phyloP scores from a whole-genome alignment of 345 rosid species.

The Mallotus nudiflorus region DNA sequence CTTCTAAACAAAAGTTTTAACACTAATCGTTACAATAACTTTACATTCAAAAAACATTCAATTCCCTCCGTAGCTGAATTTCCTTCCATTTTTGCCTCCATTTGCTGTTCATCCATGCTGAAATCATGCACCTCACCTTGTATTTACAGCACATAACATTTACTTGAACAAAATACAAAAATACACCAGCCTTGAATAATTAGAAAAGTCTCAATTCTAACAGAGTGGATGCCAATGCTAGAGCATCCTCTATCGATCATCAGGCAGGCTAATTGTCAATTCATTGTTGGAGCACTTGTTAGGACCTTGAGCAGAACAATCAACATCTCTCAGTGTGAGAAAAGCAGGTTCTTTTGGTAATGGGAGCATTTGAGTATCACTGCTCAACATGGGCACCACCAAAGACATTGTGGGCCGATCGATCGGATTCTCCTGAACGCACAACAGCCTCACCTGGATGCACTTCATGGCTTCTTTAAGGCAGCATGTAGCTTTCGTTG shows the following conservation, averaged over 20 bases:
- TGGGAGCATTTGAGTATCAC: conserved; percentile 1
- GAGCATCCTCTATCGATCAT: not conserved
- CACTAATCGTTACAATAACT: no score
- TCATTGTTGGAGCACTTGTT: conserved; percentile 4
- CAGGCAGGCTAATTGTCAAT: conserved; percentile 2
- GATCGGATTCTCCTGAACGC: conserved; percentile 8
- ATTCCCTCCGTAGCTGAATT: no score
- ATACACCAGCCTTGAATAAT: no score
- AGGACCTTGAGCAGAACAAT: not conserved
- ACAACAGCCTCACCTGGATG: conserved; percentile 13
- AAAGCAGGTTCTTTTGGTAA: conserved; percentile 8
- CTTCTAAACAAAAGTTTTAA: no score
- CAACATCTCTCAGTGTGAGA: not conserved
- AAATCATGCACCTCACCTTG: no score
- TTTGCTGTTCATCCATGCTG: no score
- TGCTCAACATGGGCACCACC: conserved; percentile 6
- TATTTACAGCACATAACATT: no score
- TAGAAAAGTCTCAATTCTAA: no score
- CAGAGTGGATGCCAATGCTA: no score
- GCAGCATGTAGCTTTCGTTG: not conserved
- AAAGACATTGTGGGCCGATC: conserved; percentile 17
- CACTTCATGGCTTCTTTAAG: conserved; percentile 1
- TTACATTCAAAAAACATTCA: no score
- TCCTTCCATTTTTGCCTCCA: no score
- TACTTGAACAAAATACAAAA: no score